Evolutionary conservation across 139 green algal genomes (phyloP).

Genomic region (Pedinophyceae sp.): DNA sequence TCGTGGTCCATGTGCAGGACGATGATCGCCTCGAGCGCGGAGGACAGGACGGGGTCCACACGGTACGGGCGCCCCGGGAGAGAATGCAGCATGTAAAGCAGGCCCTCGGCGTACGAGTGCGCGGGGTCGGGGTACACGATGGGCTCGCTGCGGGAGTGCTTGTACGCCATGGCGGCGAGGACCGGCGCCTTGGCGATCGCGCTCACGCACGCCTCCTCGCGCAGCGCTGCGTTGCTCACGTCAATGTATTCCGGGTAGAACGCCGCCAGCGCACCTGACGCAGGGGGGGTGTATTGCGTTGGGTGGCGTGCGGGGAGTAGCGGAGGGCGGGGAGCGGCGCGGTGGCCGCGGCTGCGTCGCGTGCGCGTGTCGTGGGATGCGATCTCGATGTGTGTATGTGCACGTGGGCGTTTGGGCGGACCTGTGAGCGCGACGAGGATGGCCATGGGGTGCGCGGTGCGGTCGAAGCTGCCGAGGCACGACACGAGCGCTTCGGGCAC

Average conservation of each 20-base stretch:
- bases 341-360: too few relatives aligned
- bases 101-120: constrained; percentile 38
- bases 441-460: constrained; percentile 55
- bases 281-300: too few relatives aligned
- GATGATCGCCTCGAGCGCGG: constrained; percentile 41
- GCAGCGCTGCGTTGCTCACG: constrained; percentile 23
- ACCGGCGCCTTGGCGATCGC: constrained; percentile 55
- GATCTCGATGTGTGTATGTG: not conserved
- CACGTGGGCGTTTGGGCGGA: not conserved
- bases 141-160: constrained; percentile 29
- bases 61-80: constrained; percentile 28
- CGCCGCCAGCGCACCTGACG: constrained; percentile 40
- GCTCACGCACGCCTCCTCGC: constrained; percentile 22
- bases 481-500: constrained; percentile 39
- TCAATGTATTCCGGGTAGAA: constrained; percentile 38
- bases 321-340: too few relatives aligned
- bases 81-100: constrained; percentile 41
- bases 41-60: constrained; percentile 27
- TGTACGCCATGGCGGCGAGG: constrained; percentile 49
- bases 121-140: constrained; percentile 50
- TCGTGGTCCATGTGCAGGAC: constrained; percentile 58
- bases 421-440: constrained; percentile 48
- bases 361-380: not conserved
- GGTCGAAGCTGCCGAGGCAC: constrained; percentile 38
- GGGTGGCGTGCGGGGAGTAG: not conserved